Evolutionary conservation across 208 protist species (phyloP), one percentile per base, ranked within the genome.

Genomic region (Trypanosoma congolense): DNA sequence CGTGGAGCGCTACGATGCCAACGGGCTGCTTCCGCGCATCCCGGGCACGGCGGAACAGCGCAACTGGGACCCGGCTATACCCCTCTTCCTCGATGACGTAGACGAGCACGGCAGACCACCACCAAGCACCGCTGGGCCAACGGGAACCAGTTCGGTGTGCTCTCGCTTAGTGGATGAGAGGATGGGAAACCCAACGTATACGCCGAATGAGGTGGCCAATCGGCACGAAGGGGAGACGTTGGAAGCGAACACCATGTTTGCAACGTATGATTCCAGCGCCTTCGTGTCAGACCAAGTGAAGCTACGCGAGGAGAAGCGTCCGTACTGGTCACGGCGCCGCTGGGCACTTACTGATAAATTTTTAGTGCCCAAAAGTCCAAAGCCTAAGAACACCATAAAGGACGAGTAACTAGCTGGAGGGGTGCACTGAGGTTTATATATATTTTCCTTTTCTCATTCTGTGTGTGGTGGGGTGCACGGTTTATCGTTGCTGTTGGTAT

Each of bases 371-470:
- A 73, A 83, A 57, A 85, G 74, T 50, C 80, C 80, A 1, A 86
- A 90, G 66, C 57, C 82, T 29, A 93, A 90, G 71, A 93, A 93
- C 65, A 93, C 87, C 38, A 93, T 93, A 57, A 81, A 77, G 53
- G 83, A 89, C 49, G 87, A 93, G 56, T 93, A 77, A 19, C 12
- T 0, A 1, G 2, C 2, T 29, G 30, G 26, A 43, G 36, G 19
- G n/a, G n/a, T n/a, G n/a, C n/a, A n/a, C n/a, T n/a, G n/a, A n/a
- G n/a, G n/a, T n/a, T n/a, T n/a, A n/a, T n/a, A n/a, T n/a, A n/a
- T n/a, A n/a, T n/a, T n/a, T n/a, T n/a, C n/a, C n/a, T n/a, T n/a
- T n/a, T n/a, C n/a, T n/a, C n/a, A n/a, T n/a, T n/a, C n/a, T n/a
- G n/a, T n/a, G n/a, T n/a, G n/a, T n/a, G n/a, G n/a, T n/a, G n/a